Base-by-base conservation (phyloP, 495 filamentous ascomycete species). In the Immersiella caudata region DNA sequence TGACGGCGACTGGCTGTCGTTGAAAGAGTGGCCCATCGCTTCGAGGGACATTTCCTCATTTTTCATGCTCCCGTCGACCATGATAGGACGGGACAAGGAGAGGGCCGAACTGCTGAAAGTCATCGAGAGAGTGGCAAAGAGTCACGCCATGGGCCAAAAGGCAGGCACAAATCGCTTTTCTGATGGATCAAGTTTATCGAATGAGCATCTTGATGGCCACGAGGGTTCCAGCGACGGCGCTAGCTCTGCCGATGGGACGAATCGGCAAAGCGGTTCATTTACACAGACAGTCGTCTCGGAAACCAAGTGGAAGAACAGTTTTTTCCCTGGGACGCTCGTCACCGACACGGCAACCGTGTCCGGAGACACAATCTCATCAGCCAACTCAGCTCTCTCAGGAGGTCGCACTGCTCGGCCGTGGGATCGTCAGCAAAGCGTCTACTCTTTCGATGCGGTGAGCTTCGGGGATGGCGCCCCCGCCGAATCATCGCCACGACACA, bases 31-130 rank as follows among this genome's bases (percentile, higher is more conserved):
- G 75, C 78, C 86, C 62, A 86, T 94, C 66, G 93, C 85, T 49
- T 85, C 87, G 21, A 89, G 87, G 56, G 93, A 96, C 74, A 84
- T 95, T 0, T 94, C 92, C 1, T 93, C 91, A 1, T 93, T 93
- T 71, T 97, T 96, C 75, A 89, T 90, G 60, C 84, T 96, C 14
- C 93, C 93, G 2, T 85, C 85, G 1, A 77, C 79, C n/a, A 92
- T 93, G 86, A 88, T 95, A 65, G 93, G 93, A 20, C 86, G 93
- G 65, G 83, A 87, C 61, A 80, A 87, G 67, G 93, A 96, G 72
- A 87, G 87, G 54, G 78, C 86, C 21, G 84, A 82, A 64, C 85
- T 96, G 12, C 77, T 93, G 6, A 87, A 82, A 64, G 81, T 94
- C 5, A 89, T 96, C 35, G 88, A 94, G 63, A 88, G 86, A 57